A percentile compares a stretch with the other conserved stretches of the same genome.
Evolutionary conservation across 345 rosid species (phyloP).

Genomic region (Rhodamnia argentea): DNA sequence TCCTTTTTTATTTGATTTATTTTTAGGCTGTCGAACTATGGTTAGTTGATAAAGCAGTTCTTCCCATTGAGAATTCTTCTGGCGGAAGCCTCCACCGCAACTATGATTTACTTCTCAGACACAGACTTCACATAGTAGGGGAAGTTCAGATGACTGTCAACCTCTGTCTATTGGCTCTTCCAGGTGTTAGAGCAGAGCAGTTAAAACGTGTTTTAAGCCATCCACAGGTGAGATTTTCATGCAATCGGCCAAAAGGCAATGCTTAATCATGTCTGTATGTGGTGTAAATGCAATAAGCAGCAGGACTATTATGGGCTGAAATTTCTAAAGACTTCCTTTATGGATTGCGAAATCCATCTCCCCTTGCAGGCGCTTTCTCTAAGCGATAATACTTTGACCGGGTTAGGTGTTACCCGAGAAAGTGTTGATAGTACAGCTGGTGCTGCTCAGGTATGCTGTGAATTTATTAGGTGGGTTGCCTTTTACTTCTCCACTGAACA

Average conservation of each 20-base stretch:
- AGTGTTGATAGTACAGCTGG: constrained; percentile 33
- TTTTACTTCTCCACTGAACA: neutral
- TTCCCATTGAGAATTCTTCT: constrained; percentile 50
- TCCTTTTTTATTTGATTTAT: neutral
- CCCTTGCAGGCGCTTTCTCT: constrained; percentile 33
- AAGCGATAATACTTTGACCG: constrained; percentile 25
- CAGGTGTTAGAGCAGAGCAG: constrained; percentile 36
- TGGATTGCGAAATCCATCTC: neutral
- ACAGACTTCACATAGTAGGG: constrained; percentile 52
- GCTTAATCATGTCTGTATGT: neutral
- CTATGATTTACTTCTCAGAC: constrained; percentile 53
- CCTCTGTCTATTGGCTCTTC: constrained; percentile 45
- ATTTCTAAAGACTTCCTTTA: neutral
- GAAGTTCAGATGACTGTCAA: constrained; percentile 40
- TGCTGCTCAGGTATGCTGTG: constrained; percentile 37
- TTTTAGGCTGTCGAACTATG: constrained; percentile 52
- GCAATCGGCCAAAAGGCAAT: neutral
- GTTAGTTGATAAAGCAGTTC: constrained; percentile 49
- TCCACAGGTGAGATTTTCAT: constrained; percentile 30
- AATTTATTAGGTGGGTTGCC: neutral
- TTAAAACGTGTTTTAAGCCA: constrained; percentile 48
- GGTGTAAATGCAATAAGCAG: neutral
- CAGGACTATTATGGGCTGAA: neutral
- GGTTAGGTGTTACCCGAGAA: constrained; percentile 32
- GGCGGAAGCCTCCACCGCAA: constrained; percentile 55